phyloP scores from a whole-genome alignment of 495 filamentous ascomycete genomes.

The Pseudoneurospora amorphoporcata region DNA sequence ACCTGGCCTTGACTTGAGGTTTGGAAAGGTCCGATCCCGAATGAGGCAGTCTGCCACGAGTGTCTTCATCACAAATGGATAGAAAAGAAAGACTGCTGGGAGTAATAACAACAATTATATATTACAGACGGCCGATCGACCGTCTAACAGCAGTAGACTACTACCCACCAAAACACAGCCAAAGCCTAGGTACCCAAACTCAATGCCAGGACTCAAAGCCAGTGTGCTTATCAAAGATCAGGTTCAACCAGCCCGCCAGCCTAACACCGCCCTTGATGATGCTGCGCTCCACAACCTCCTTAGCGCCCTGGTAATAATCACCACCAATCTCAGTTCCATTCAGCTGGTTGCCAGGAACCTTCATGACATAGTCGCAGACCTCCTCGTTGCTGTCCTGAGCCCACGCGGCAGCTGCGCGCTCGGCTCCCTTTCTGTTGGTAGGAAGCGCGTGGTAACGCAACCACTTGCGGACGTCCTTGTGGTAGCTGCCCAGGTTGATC shows the following conservation, averaged over 20 bases:
- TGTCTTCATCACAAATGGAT: not conserved
- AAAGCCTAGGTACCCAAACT: not conserved
- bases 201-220: not conserved
- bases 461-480: constrained; percentile 37
- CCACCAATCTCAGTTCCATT: constrained; percentile 39
- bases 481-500: constrained; percentile 40
- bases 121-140: not conserved
- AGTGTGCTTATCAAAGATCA: constrained; percentile 1
- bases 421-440: constrained; percentile 26
- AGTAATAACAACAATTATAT: not conserved
- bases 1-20: not conserved
- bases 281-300: constrained; percentile 47
- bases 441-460: constrained; percentile 30
- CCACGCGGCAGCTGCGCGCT: constrained; percentile 37
- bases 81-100: not conserved
- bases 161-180: not conserved
- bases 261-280: constrained; percentile 53
- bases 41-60: not conserved
- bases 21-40: not conserved
- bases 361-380: constrained; percentile 46
- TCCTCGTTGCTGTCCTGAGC: constrained; percentile 47
- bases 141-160: not conserved
- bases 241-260: constrained; percentile 27
- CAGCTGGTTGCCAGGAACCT: constrained; percentile 36
- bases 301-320: constrained; percentile 40